These are phyloP conservation scores for Rubroshorea leprosula DNA, from an alignment of 345 rosid genomes.

Conservation along the genomic window DNA sequence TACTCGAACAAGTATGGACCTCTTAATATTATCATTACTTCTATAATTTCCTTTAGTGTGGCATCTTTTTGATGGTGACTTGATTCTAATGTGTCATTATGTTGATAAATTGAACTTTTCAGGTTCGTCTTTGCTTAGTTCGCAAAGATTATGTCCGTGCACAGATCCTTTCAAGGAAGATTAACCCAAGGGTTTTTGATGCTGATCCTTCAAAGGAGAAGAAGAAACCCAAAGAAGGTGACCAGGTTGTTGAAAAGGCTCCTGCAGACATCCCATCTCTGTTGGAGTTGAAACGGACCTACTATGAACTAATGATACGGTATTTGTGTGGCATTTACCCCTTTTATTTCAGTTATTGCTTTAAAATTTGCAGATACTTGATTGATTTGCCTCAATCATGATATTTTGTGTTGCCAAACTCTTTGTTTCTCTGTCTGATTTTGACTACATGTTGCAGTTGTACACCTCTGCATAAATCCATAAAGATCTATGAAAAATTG, in stretches of 20 bases:
- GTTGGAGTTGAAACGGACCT: constrained; percentile 70
- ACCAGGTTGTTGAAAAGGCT: constrained; percentile 78
- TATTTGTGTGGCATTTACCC: constrained; percentile 15
- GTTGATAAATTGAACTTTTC: constrained; percentile 18
- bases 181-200: constrained; percentile 83
- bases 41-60: neutral
- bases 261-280: constrained; percentile 93
- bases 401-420: too few relatives aligned
- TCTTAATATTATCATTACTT: neutral
- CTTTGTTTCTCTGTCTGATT: too few relatives aligned
- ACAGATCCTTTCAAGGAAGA: constrained; percentile 92
- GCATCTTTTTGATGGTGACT: neutral
- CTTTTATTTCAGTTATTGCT: neutral
- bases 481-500: too few relatives aligned
- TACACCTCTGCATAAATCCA: too few relatives aligned
- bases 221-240: constrained; percentile 94
- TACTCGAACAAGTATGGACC: constrained; percentile 74
- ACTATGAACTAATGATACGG: constrained; percentile 93
- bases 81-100: constrained; percentile 1
- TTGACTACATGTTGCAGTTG: too few relatives aligned
- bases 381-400: too few relatives aligned
- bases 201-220: constrained; percentile 71
- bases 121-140: constrained; percentile 91
- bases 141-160: constrained; percentile 88
- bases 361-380: too few relatives aligned